phyloP scores from a whole-genome alignment of 208 protist genomes.

The Trypanosoma boissoni region DNA sequence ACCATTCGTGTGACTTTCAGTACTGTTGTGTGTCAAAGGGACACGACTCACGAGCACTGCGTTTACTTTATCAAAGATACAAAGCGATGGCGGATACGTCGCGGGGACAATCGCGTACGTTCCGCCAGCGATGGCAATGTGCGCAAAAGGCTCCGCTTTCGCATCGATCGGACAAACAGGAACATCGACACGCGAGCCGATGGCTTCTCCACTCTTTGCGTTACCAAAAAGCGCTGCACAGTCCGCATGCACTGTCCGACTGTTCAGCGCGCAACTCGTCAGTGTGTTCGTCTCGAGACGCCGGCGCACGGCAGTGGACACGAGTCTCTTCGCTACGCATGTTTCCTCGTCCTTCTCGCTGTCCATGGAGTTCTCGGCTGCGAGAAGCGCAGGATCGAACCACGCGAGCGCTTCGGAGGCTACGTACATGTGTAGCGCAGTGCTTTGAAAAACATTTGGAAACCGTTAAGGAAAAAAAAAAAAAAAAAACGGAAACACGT shows the following conservation, averaged over 20 bases:
- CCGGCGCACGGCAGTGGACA: neutral
- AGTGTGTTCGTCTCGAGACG: constrained; percentile 14
- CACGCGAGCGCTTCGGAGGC: constrained; percentile 33
- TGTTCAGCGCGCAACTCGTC: constrained; percentile 12
- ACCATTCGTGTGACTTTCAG: constrained; percentile 6
- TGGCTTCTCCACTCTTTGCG: too few species aligned
- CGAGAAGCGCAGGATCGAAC: constrained; percentile 42
- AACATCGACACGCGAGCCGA: constrained; percentile 24
- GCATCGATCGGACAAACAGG: constrained; percentile 33
- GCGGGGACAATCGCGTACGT: constrained; percentile 43
- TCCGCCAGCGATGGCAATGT: constrained; percentile 31
- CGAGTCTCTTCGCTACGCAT: neutral
- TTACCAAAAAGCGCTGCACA: constrained; percentile 1
- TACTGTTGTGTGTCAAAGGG: constrained; percentile 21
- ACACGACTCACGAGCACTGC: constrained; percentile 35
- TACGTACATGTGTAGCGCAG: constrained; percentile 32
- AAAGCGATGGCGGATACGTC: constrained; percentile 31
- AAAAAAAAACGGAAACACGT: neutral
- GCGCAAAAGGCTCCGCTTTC: constrained; percentile 19
- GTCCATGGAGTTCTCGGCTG: constrained; percentile 18
- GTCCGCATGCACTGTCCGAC: constrained; percentile 2
- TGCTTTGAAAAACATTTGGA: constrained; percentile 4
- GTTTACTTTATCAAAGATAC: constrained; percentile 49
- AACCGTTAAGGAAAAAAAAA: constrained; percentile 13
- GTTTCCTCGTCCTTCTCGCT: constrained; percentile 16